These are phyloP conservation scores for Magnusiomyces magnusii DNA, from an alignment of 1,139 yeast species.

Conservation along the genomic window DNA sequence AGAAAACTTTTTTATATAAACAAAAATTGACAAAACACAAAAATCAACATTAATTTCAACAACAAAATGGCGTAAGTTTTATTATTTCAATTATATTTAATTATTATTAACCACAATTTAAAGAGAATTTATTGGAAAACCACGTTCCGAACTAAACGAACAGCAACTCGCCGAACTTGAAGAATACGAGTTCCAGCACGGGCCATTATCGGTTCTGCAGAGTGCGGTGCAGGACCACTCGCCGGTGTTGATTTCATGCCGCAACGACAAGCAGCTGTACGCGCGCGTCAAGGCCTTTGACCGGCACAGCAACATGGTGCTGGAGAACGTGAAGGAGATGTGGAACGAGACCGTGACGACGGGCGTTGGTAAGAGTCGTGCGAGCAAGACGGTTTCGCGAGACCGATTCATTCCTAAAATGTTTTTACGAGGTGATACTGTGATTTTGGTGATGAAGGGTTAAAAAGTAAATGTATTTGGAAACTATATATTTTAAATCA, in stretches of 20 bases:
- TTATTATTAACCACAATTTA: not conserved
- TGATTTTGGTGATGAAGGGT: constrained; percentile 58
- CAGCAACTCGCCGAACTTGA: constrained; percentile 74
- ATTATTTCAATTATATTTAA: not conserved
- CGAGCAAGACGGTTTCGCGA: constrained; percentile 47
- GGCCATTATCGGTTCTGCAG: constrained; percentile 83
- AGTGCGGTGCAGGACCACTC: constrained; percentile 67
- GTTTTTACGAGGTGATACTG: constrained; percentile 94
- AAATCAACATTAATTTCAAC: not conserved
- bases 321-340: constrained; percentile 87
- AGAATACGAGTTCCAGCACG: constrained; percentile 83
- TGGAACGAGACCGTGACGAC: constrained; percentile 72
- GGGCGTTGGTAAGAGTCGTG: constrained; percentile 62
- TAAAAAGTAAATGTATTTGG: not conserved
- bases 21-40: not conserved
- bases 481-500: not conserved
- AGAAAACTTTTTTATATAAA: not conserved
- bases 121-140: constrained; percentile 26
- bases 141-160: constrained; percentile 61
- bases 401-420: constrained; percentile 85
- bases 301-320: constrained; percentile 87
- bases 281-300: constrained; percentile 93
- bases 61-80: constrained; percentile 4
- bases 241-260: constrained; percentile 78
- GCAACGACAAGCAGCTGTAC: constrained; percentile 86